Conservation (phyloP, 805 yeast species). For the Wickerhamia fluorescens region DNA sequence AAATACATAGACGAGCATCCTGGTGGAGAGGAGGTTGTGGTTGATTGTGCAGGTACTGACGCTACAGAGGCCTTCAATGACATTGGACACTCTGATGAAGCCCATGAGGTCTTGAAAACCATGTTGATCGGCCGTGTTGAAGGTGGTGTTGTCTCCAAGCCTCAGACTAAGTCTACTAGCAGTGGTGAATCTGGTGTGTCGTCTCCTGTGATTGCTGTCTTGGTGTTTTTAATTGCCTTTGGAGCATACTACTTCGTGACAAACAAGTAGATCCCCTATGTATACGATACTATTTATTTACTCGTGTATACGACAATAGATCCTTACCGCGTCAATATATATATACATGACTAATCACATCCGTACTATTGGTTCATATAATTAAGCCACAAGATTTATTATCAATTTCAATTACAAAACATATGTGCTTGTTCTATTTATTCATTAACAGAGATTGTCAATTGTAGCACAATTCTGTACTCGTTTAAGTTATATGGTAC, state of each 20-base stretch:
- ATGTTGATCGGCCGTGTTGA: constrained; percentile 76
- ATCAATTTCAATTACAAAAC: no score
- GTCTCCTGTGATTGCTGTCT: constrained; percentile 26
- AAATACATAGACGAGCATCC: constrained; percentile 41
- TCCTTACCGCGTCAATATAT: no score
- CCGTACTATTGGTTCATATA: no score
- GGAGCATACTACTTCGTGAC: constrained; percentile 35
- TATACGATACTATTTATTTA: no score
- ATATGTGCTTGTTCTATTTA: no score
- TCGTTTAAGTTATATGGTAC: no score
- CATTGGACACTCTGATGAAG: constrained; percentile 97
- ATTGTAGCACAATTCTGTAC: no score
- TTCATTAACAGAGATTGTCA: no score
- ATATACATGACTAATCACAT: no score
- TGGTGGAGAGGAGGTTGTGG: constrained; percentile 42
- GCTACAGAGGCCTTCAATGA: constrained; percentile 50
- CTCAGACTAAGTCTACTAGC: constrained; percentile 13
- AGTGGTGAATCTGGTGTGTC: constrained; percentile 11
- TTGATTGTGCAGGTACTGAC: constrained; percentile 37
- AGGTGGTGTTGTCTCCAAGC: constrained; percentile 36
- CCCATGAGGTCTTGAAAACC: constrained; percentile 65
- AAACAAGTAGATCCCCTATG: no score
- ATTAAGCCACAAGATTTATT: no score
- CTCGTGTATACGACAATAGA: no score
- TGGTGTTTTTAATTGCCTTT: constrained; percentile 32